Conservation (phyloP, 2,329 filamentous ascomycete genomes). For the Dendrostoma leiphaemia region DNA sequence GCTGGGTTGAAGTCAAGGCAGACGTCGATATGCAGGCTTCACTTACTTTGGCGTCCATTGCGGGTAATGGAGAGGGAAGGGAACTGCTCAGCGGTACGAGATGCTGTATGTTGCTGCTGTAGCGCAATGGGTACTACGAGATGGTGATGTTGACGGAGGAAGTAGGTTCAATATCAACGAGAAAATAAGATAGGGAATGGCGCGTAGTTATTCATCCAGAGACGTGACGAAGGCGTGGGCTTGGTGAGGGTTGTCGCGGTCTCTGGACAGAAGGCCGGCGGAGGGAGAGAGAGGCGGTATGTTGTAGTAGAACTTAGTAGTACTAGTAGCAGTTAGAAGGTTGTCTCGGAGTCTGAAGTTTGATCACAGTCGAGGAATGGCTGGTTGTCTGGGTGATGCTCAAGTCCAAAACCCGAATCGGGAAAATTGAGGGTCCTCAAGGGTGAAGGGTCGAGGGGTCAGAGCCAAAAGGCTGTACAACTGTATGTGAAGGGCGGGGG, state of each 20-base stretch:
- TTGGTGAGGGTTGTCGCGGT: neutral
- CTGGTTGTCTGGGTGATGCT: slow-evolving; percentile 18
- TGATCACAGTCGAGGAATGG: slow-evolving; percentile 1
- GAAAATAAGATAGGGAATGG: neutral
- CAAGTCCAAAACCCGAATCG: slow-evolving; percentile 1
- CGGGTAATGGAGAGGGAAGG: slow-evolving; percentile 7
- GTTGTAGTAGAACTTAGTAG: slow-evolving; percentile 4
- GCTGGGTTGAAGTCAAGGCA: neutral
- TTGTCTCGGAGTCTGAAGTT: slow-evolving; percentile 1
- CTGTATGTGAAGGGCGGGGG: neutral
- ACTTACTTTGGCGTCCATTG: slow-evolving; percentile 42
- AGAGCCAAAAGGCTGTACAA: no score
- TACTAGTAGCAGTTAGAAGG: neutral
- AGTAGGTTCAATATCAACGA: neutral
- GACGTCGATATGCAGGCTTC: slow-evolving; percentile 2
- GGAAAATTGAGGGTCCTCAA: slow-evolving; percentile 7
- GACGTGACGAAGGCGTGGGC: neutral
- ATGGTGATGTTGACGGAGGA: slow-evolving; percentile 5
- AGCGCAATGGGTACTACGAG: slow-evolving; percentile 12
- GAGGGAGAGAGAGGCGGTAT: neutral
- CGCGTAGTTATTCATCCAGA: slow-evolving; percentile 7
- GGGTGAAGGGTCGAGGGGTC: neutral
- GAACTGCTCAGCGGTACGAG: slow-evolving; percentile 2
- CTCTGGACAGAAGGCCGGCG: neutral
- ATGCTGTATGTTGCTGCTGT: slow-evolving; percentile 19